Conservation (phyloP, 768 basidiomycete genomes). For the Boletus sensibilis region DNA sequence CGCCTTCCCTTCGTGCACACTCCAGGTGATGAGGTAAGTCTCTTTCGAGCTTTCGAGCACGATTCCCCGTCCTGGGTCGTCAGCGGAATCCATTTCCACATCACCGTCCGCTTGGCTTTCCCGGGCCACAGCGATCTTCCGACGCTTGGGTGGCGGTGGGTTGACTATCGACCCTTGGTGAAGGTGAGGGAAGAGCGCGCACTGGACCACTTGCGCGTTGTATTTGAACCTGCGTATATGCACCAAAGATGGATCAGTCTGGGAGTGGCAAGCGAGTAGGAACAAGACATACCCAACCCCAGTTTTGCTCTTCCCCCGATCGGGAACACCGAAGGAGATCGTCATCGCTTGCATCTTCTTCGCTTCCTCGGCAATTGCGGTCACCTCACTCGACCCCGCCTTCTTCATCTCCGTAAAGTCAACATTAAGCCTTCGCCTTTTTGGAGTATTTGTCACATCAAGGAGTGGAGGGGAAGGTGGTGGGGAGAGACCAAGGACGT, state of each 20-base stretch:
- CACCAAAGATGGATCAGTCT: background rate
- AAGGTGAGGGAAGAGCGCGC: conserved; percentile 44
- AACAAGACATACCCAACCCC: conserved; percentile 44
- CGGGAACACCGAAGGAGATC: conserved; percentile 45
- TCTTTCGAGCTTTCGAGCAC: conserved; percentile 27
- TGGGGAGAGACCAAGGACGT: conserved; percentile 37
- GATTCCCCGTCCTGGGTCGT: conserved; percentile 15
- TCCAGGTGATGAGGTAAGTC: conserved; percentile 22
- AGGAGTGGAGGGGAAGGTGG: conserved; percentile 29
- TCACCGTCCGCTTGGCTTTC: conserved; percentile 11
- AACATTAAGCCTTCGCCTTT: conserved; percentile 24
- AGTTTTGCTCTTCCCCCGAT: conserved; percentile 31
- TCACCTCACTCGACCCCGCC: conserved; percentile 21
- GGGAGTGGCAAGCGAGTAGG: background rate
- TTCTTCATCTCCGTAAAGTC: conserved; percentile 24
- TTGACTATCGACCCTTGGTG: conserved; percentile 12
- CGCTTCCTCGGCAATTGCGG: conserved; percentile 38
- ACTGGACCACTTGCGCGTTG: conserved; percentile 41
- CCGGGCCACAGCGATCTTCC: conserved; percentile 18
- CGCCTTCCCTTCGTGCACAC: conserved; percentile 4
- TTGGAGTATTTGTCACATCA: conserved; percentile 38
- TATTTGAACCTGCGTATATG: conserved; percentile 49
- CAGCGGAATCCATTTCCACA: conserved; percentile 8
- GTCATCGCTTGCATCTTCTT: conserved; percentile 44
- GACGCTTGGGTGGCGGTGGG: conserved; percentile 27